Conservation (phyloP, 2,329 filamentous ascomycete species). For the Curvularia spicifera region DNA sequence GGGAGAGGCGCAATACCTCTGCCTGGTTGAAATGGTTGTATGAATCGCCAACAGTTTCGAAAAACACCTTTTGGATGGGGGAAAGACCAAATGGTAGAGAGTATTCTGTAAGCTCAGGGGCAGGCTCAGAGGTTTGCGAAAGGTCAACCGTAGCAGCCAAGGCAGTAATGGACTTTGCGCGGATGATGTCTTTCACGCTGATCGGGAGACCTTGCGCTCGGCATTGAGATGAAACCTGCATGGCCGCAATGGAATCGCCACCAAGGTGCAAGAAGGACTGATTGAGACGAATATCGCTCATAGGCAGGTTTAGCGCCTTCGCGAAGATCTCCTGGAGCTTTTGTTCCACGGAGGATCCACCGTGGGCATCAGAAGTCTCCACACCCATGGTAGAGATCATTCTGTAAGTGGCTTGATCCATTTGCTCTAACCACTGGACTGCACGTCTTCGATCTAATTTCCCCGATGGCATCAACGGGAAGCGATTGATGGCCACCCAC, state of each 20-base stretch:
- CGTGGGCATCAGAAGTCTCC: constrained; percentile 20
- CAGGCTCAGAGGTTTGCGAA: constrained; percentile 5
- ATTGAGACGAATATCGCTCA: constrained; percentile 39
- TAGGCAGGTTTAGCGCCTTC: constrained; percentile 36
- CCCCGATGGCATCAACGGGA: constrained; percentile 41
- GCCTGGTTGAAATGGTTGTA: constrained; percentile 46
- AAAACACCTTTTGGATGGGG: constrained; percentile 42
- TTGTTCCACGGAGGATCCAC: constrained; percentile 29
- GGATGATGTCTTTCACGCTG: constrained; percentile 44
- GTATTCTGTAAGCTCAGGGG: constrained; percentile 25
- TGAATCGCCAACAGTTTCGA: constrained; percentile 32
- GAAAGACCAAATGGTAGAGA: constrained; percentile 37
- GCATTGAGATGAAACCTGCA: constrained; percentile 45
- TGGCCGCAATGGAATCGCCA: constrained; percentile 47
- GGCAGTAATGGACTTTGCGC: constrained; percentile 39
- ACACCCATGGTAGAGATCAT: constrained; percentile 33
- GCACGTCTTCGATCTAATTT: constrained; percentile 44
- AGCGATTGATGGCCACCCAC: constrained; percentile 38
- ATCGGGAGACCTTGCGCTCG: constrained; percentile 39
- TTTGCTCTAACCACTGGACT: constrained; percentile 40
- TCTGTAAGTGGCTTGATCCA: constrained; percentile 39
- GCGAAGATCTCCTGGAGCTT: constrained; percentile 43
- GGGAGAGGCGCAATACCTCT: constrained; percentile 33
- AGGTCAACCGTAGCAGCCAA: constrained; percentile 33
- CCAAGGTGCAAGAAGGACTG: constrained; percentile 46